These are phyloP conservation scores for Epichloe uncinata DNA, from an alignment of 2,329 filamentous ascomycete genomes.

Conservation along the genomic window DNA sequence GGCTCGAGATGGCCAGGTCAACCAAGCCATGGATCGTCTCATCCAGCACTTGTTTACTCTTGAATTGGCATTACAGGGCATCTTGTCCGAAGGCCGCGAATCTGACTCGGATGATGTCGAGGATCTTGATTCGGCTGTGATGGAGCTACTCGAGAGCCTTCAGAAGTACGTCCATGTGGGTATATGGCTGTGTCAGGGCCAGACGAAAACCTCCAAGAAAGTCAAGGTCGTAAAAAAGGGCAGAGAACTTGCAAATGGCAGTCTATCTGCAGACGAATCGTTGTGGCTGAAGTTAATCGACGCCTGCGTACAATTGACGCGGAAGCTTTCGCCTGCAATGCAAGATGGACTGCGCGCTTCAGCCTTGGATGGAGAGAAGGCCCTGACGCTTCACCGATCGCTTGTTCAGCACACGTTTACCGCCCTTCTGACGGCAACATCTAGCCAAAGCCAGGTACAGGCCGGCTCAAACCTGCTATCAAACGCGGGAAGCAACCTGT, in stretches of 20 bases:
- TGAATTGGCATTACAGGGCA: constrained; percentile 61
- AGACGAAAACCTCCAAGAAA: constrained; percentile 48
- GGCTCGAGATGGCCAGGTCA: constrained; percentile 73
- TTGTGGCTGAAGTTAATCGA: constrained; percentile 51
- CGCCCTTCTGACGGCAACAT: constrained; percentile 66
- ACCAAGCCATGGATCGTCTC: constrained; percentile 72
- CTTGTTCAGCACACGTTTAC: constrained; percentile 88
- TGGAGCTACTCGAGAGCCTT: constrained; percentile 62
- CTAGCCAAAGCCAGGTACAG: constrained; percentile 28
- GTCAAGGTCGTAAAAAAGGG: constrained; percentile 36
- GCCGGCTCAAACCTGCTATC: constrained; percentile 22
- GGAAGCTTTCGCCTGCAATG: constrained; percentile 45
- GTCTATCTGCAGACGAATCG: constrained; percentile 38
- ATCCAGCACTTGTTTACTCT: constrained; percentile 69
- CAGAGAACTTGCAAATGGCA: constrained; percentile 28
- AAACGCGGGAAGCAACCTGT: constrained; percentile 42
- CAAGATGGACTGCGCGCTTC: constrained; percentile 18
- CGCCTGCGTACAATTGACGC: constrained; percentile 48
- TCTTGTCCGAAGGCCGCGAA: constrained; percentile 49
- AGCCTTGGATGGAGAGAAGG: constrained; percentile 41
- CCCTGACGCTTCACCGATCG: constrained; percentile 56
- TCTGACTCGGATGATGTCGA: constrained; percentile 41
- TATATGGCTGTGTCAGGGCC: constrained; percentile 87
- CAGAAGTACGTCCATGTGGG: constrained; percentile 88
- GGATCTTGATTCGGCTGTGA: constrained; percentile 47